Percentiles rank a stretch among this genome's conserved stretches.
Conservation (phyloP, 2,329 filamentous ascomycete species). For the Nigrospora oryzae region DNA sequence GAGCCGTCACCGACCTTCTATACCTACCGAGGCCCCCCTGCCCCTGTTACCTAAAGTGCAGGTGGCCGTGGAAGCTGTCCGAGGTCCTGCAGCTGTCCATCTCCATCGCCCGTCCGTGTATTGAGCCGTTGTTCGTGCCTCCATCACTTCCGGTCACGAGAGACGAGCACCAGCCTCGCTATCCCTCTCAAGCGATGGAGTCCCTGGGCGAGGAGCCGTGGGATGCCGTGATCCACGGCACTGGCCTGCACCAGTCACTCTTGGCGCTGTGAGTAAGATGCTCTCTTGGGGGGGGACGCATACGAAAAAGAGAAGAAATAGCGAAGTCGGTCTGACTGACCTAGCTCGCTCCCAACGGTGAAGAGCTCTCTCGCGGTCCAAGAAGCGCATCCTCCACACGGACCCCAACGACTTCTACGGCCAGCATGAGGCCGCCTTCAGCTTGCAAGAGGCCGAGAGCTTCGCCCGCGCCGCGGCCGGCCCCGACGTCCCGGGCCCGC, state of each 20-base stretch:
- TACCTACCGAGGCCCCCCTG: no score
- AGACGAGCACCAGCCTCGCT: neutral
- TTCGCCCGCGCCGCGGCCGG: conserved; percentile 43
- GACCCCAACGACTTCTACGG: conserved; percentile 87
- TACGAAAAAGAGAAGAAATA: conserved; percentile 6
- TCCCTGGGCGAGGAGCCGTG: conserved; percentile 64
- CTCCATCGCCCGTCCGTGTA: neutral
- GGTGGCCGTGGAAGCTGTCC: no score
- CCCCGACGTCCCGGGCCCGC: neutral
- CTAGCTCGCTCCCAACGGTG: conserved; percentile 35
- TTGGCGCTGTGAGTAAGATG: conserved; percentile 59
- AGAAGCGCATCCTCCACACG: conserved; percentile 84
- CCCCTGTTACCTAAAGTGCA: no score
- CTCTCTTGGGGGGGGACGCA: conserved; percentile 8
- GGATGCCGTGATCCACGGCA: conserved; percentile 75
- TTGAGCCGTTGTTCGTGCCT: neutral
- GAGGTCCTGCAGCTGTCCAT: neutral
- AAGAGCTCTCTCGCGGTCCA: conserved; percentile 87
- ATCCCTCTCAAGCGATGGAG: conserved; percentile 48
- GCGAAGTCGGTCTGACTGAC: conserved; percentile 61
- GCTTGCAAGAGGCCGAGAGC: conserved; percentile 68
- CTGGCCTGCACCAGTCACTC: conserved; percentile 69
- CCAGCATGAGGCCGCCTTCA: conserved; percentile 76
- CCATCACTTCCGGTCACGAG: conserved; percentile 3
- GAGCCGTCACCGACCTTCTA: no score